A percentile compares a stretch with the other conserved stretches of the same genome.
Evolutionary conservation across 2,329 filamentous ascomycete species (phyloP).

Genomic region (Aspergillus flavus): DNA sequence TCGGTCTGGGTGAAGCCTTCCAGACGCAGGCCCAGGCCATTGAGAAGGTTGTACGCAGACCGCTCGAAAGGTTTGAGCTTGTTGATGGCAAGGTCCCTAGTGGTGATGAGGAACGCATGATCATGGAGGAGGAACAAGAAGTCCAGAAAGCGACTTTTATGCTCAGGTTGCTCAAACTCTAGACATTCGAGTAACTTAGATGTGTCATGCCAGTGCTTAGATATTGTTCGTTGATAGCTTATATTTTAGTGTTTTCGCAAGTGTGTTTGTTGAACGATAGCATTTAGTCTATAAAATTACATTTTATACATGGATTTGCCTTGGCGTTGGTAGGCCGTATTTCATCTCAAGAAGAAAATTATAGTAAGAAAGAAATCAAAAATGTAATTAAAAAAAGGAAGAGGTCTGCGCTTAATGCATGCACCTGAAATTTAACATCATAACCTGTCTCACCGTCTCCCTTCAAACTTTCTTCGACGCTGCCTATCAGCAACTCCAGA

Average conservation of each 20-base stretch:
- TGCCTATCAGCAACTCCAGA: constrained; percentile 40
- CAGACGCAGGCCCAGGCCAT: constrained; percentile 68
- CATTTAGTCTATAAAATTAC: constrained; percentile 12
- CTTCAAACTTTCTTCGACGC: constrained; percentile 54
- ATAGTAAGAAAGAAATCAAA: not conserved
- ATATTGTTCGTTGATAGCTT: constrained; percentile 6
- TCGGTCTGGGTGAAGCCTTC: constrained; percentile 73
- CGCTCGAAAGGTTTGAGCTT: constrained; percentile 69
- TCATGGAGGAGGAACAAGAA: constrained; percentile 82
- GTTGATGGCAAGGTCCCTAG: constrained; percentile 61
- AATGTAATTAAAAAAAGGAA: not conserved
- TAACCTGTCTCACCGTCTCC: not conserved
- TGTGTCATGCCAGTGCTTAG: constrained; percentile 1
- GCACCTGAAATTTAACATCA: not conserved
- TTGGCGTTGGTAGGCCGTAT: not conserved
- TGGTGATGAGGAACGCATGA: constrained; percentile 61
- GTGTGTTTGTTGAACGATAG: constrained; percentile 9
- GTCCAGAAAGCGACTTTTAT: constrained; percentile 80
- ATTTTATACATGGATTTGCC: not conserved
- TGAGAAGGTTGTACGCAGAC: constrained; percentile 75
- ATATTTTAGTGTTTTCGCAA: not conserved
- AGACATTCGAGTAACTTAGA: constrained; percentile 29
- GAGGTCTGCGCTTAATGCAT: not conserved
- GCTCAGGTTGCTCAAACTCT: constrained; percentile 75
- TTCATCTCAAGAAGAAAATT: not conserved